A percentile compares a stretch with the other conserved stretches of the same genome.
Conservation (phyloP, 768 basidiomycete genomes). For the Termitomyces sp. region DNA sequence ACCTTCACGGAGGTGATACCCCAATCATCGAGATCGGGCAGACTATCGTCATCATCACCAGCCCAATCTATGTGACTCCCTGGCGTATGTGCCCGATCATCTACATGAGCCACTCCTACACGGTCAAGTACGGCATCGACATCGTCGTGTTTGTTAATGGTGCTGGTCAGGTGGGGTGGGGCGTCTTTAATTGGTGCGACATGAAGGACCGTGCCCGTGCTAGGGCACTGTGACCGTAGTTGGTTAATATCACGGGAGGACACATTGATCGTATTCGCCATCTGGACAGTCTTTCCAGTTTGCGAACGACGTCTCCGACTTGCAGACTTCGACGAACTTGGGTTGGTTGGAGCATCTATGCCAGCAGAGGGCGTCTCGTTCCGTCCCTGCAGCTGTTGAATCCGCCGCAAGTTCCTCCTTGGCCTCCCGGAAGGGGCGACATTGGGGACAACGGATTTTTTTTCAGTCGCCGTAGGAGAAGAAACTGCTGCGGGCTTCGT, state of each 20-base stretch:
- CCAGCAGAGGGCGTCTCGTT: slow-evolving; percentile 13
- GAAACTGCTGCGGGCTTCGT: slow-evolving; percentile 14
- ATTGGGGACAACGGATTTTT: slow-evolving; percentile 15
- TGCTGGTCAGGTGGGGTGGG: slow-evolving; percentile 47
- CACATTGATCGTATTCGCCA: slow-evolving; percentile 25
- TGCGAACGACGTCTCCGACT: slow-evolving; percentile 49
- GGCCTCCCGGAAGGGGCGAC: slow-evolving; percentile 17
- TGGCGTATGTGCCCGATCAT: slow-evolving; percentile 61
- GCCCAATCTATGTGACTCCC: slow-evolving; percentile 89
- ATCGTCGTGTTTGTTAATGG: slow-evolving; percentile 49
- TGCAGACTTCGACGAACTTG: slow-evolving; percentile 32
- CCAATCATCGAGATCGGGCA: slow-evolving; percentile 87
- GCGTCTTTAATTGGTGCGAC: slow-evolving; percentile 46
- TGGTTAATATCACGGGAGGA: slow-evolving; percentile 28
- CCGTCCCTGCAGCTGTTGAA: not conserved
- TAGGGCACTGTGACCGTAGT: slow-evolving; percentile 25
- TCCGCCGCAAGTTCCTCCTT: slow-evolving; percentile 28
- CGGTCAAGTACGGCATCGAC: slow-evolving; percentile 78
- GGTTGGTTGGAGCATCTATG: slow-evolving; percentile 10
- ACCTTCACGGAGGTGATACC: slow-evolving; percentile 47
- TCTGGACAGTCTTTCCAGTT: slow-evolving; percentile 22
- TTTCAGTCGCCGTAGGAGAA: slow-evolving; percentile 12
- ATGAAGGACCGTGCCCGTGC: slow-evolving; percentile 26
- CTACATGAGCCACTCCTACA: slow-evolving; percentile 69
- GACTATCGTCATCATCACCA: slow-evolving; percentile 75